phyloP scores from a whole-genome alignment of 2,329 filamentous ascomycete species.

The Fusarium sp. region DNA sequence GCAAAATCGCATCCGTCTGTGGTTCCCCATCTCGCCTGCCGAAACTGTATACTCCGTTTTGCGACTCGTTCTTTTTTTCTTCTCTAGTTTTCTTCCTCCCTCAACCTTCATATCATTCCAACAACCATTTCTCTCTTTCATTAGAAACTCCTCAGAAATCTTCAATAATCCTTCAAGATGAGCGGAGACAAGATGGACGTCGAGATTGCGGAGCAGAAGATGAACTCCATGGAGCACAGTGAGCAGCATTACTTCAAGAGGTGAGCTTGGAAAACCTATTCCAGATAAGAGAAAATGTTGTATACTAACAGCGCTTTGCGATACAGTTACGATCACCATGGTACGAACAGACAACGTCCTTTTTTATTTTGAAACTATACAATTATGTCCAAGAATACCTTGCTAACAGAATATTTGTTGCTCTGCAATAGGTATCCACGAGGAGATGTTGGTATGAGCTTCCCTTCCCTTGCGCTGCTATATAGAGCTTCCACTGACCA shows the following conservation, averaged over 20 bases:
- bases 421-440: slow-evolving; percentile 80
- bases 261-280: slow-evolving; percentile 59
- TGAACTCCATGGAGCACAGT: slow-evolving; percentile 85
- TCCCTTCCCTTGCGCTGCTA: slow-evolving; percentile 29
- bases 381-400: neutral
- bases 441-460: slow-evolving; percentile 92
- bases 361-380: slow-evolving; percentile 45
- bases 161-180: slow-evolving; percentile 51
- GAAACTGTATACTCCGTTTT: slow-evolving; percentile 27
- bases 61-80: slow-evolving; percentile 30
- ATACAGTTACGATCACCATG: slow-evolving; percentile 94
- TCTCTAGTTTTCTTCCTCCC: slow-evolving; percentile 8
- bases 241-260: slow-evolving; percentile 99
- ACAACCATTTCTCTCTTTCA: neutral
- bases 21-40: slow-evolving; percentile 28
- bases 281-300: slow-evolving; percentile 3
- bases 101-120: slow-evolving; percentile 3
- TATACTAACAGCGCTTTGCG: slow-evolving; percentile 51
- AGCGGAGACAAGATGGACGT: slow-evolving; percentile 67
- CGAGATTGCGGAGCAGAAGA: slow-evolving; percentile 69
- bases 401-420: slow-evolving; percentile 45
- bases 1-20: slow-evolving; percentile 43
- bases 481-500: slow-evolving; percentile 37
- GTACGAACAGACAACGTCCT: slow-evolving; percentile 59
- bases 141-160: slow-evolving; percentile 3